phyloP scores from a whole-genome alignment of 352 stramenopile genomes.

The Globisporangium cederbergense region DNA sequence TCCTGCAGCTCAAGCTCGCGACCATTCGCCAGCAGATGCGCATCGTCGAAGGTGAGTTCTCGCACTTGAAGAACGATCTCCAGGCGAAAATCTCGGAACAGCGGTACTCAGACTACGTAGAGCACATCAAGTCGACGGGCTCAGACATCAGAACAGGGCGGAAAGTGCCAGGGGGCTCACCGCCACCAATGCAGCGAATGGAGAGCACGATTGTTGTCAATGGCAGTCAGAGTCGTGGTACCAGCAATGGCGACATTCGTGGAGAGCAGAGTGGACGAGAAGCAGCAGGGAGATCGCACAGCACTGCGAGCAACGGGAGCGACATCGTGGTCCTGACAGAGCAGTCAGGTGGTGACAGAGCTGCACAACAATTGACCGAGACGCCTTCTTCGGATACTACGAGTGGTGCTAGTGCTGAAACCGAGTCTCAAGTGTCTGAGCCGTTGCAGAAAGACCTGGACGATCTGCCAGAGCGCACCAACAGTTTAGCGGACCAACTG shows the following conservation, averaged over 20 bases:
- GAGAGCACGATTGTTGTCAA: constrained; percentile 19
- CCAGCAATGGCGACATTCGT: not conserved
- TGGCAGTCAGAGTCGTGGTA: constrained; percentile 3
- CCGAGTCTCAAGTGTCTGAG: not conserved
- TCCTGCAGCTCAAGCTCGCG: constrained; percentile 75
- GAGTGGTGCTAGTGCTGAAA: not conserved
- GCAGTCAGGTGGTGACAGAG: not conserved
- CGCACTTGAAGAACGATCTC: constrained; percentile 68
- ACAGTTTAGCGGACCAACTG: constrained; percentile 26
- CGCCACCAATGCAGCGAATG: constrained; percentile 9
- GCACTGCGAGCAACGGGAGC: constrained; percentile 25
- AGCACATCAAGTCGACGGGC: constrained; percentile 60
- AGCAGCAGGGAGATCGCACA: constrained; percentile 19
- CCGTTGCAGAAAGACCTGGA: constrained; percentile 32
- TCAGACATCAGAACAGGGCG: constrained; percentile 80
- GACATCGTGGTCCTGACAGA: constrained; percentile 27
- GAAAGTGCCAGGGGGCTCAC: constrained; percentile 16
- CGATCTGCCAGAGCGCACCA: constrained; percentile 49
- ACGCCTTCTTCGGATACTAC: not conserved
- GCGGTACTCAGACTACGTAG: constrained; percentile 70
- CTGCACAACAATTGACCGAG: not conserved
- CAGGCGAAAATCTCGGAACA: constrained; percentile 70
- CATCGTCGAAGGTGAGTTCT: constrained; percentile 68
- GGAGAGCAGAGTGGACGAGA: constrained; percentile 5
- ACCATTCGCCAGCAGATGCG: constrained; percentile 76